phyloP scores from a whole-genome alignment of 1,284 basidiomycete genomes.

The Inonotus obliquus region DNA sequence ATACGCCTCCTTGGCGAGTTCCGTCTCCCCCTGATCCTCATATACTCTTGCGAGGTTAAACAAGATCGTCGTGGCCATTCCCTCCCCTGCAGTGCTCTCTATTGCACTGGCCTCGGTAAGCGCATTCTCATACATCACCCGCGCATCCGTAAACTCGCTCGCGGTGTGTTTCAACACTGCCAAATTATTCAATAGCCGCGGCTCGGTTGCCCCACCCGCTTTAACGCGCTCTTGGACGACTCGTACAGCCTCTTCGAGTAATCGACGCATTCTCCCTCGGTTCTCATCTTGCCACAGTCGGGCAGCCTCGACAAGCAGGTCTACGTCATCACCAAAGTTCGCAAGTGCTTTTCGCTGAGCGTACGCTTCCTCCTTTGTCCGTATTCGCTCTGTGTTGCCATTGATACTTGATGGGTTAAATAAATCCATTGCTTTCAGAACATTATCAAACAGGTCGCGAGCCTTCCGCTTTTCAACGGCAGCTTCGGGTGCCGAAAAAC shows the following conservation, averaged over 20 bases:
- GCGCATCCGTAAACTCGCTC: conserved; percentile 52
- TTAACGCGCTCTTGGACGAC: conserved; percentile 51
- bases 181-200: conserved; percentile 79
- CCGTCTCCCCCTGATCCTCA: conserved; percentile 73
- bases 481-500: conserved; percentile 69
- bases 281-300: conserved; percentile 82
- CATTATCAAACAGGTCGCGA: conserved; percentile 76
- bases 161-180: conserved; percentile 75
- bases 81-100: conserved; percentile 51
- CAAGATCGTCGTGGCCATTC: conserved; percentile 73
- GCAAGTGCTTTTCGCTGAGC: conserved; percentile 38
- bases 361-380: conserved; percentile 26
- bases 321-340: conserved; percentile 68
- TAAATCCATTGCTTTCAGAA: conserved; percentile 58
- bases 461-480: conserved; percentile 70
- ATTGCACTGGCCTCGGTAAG: conserved; percentile 51
- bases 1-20: conserved; percentile 78
- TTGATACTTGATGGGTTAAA: conserved; percentile 30
- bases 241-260: conserved; percentile 68
- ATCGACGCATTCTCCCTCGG: conserved; percentile 65
- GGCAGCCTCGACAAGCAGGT: conserved; percentile 84
- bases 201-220: conserved; percentile 45
- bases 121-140: conserved; percentile 62
- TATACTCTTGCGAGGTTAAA: conserved; percentile 89
- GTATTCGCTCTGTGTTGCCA: conserved; percentile 41